Base-by-base conservation (phyloP, 2,329 filamentous ascomycete genomes). In the Fusarium camptoceras region DNA sequence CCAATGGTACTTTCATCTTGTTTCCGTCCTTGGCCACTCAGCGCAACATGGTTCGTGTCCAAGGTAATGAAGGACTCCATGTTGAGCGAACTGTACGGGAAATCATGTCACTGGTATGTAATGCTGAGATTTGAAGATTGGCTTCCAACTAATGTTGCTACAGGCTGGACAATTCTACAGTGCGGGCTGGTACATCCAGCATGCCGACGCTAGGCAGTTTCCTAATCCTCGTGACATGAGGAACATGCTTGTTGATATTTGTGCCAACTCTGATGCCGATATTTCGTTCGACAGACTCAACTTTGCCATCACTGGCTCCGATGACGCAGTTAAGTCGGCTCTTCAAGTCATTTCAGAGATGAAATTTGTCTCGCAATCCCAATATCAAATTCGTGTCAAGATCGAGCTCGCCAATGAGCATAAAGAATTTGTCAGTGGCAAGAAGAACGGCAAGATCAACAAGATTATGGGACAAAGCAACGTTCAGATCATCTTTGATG, bases 401-500 rank as follows among this genome's bases (percentile, higher is more conserved):
- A 97, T 99, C 68, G 96, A 99, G 84, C 91, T 99, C 59, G 96
- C 96, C 76, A 98, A 98, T 77, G 96, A 99, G 83, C 96, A 99
- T 85, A 99, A 99, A 81, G 96, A 99, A 78, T 99, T 99, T 78
- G 96, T 99, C 60, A 98, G 94, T 74, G 96, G 96, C 74, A 99
- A 99, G 86, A 99, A 99, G 86, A 99, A 99, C 76, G 96, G 96
- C 81, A 99, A 99, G 84, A 99, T 99, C 82, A 99, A 99, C 86
- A 99, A 99, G 86, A 99, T 99, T 77, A 99, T 99, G 96, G 96
- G 95, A 25, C 95, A 98, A 81, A 98, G 94, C 86, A 98, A 97
- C 75, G 96, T 99, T 15, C 96, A 99, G 82, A 98, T 99, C 77
- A 95, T 99, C 69, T 99, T 99, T 73, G 96, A 99, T 78, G 94